Evolutionary conservation across 345 rosid genomes (phyloP).

Genomic region (Aquilaria malaccensis): DNA sequence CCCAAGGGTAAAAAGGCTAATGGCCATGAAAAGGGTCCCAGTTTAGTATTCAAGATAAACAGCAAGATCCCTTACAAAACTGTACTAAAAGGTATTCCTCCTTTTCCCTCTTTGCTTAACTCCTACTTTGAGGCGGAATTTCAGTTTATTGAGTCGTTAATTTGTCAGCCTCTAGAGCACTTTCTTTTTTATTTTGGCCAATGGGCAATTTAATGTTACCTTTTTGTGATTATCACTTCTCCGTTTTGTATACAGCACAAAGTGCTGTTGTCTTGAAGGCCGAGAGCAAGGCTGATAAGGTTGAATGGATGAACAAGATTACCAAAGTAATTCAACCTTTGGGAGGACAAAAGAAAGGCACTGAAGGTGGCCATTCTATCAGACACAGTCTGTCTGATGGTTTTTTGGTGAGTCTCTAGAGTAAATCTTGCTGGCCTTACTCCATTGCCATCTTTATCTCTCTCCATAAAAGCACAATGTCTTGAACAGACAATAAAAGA

Average conservation of each 20-base stretch:
- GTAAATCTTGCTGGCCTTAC: not conserved
- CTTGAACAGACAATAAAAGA: too few species aligned
- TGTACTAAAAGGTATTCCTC: constrained; percentile 54
- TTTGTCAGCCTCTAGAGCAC: not conserved
- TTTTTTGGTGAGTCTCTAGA: constrained; percentile 60
- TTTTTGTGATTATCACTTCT: too few species aligned
- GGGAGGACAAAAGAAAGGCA: constrained; percentile 49
- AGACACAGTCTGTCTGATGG: constrained; percentile 93
- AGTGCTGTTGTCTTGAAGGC: constrained; percentile 82
- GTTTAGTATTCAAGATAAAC: constrained; percentile 77
- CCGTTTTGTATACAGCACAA: constrained; percentile 46
- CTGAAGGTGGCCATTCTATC: constrained; percentile 42
- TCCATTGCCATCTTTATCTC: not conserved
- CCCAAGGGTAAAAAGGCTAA: constrained; percentile 78
- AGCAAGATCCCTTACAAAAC: constrained; percentile 92
- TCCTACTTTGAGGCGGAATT: too few species aligned
- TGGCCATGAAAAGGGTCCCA: constrained; percentile 67
- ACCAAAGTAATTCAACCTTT: constrained; percentile 56
- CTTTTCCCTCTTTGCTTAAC: too few species aligned
- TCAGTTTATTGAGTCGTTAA: constrained; percentile 1
- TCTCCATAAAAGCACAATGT: not conserved
- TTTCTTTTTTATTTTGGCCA: not conserved
- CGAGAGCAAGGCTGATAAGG: constrained; percentile 76
- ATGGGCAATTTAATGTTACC: too few species aligned
- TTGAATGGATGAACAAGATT: constrained; percentile 80